Conservation (phyloP, 2,329 filamentous ascomycete genomes). For the Fusarium abutilonis region DNA sequence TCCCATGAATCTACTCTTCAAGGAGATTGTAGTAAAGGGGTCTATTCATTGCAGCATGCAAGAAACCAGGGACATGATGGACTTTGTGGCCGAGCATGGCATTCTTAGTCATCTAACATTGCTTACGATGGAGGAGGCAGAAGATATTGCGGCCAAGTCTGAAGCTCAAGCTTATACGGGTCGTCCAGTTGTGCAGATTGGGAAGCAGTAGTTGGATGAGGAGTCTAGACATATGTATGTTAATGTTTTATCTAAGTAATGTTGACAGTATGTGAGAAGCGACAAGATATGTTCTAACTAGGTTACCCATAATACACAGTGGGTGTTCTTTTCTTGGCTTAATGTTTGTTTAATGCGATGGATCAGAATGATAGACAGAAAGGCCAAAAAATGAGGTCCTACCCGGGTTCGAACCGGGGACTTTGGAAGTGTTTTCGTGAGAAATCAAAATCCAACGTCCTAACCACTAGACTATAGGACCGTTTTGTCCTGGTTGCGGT, state of each 20-base stretch:
- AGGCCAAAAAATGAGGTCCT: background rate
- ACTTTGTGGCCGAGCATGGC: constrained; percentile 20
- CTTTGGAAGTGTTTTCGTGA: background rate
- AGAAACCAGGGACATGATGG: constrained; percentile 27
- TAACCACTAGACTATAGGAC: background rate
- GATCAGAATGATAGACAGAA: no score
- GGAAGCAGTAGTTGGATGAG: background rate
- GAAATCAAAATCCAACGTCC: background rate
- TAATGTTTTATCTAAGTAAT: no score
- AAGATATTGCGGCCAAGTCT: constrained; percentile 15
- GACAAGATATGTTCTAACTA: no score
- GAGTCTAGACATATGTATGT: no score
- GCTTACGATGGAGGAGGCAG: constrained; percentile 26
- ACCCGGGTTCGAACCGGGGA: background rate
- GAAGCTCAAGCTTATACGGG: constrained; percentile 14
- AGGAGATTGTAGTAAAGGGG: constrained; percentile 30
- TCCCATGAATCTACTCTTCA: constrained; percentile 26
- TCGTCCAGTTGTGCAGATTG: constrained; percentile 23
- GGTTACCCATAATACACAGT: no score
- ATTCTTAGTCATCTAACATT: constrained; percentile 26
- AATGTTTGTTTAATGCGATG: no score
- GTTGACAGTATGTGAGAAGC: no score
- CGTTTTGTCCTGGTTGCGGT: background rate
- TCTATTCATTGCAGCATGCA: constrained; percentile 28
- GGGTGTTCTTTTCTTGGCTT: no score